A percentile compares a stretch with the other conserved stretches of the same genome.
These are phyloP conservation scores for Oryza nivara DNA, from an alignment of 176 grass and related monocot species.

Conservation along the genomic window DNA sequence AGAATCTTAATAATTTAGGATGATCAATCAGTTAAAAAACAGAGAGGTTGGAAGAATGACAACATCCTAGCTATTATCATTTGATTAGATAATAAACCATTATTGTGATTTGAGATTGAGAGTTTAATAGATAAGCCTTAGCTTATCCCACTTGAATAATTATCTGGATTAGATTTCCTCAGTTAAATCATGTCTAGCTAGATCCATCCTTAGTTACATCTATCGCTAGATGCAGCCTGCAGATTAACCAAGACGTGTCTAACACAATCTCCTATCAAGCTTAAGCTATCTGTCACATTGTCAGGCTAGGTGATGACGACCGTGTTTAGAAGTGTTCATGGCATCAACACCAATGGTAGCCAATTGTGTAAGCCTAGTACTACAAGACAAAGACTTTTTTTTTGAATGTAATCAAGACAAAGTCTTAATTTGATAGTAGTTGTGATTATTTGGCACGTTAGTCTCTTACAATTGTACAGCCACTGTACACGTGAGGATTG, in stretches of 20 bases:
- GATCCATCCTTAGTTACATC: constrained; percentile 6
- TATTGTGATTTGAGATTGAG: not conserved
- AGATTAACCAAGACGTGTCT: not conserved
- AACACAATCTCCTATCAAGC: not conserved
- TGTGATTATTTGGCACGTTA: not conserved
- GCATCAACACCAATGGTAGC: not conserved
- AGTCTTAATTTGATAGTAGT: not conserved
- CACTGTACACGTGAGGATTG: not conserved
- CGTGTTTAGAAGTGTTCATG: not conserved
- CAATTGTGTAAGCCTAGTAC: not conserved
- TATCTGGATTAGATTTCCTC: not conserved
- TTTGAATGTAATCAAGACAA: not conserved
- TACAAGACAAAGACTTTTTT: not conserved
- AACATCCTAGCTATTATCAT: not conserved
- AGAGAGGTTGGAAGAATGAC: not conserved
- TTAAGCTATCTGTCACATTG: not conserved
- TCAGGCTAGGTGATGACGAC: not conserved
- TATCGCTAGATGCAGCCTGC: constrained; percentile 13
- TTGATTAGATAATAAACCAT: not conserved
- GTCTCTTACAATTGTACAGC: not conserved
- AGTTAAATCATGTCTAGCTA: constrained; percentile 18
- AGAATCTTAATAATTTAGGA: not conserved
- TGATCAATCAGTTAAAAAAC: not conserved
- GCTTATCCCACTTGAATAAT: not conserved
- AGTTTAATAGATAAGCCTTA: not conserved